phyloP scores from a whole-genome alignment of 495 filamentous ascomycete genomes.

The Choiromyces venosus region DNA sequence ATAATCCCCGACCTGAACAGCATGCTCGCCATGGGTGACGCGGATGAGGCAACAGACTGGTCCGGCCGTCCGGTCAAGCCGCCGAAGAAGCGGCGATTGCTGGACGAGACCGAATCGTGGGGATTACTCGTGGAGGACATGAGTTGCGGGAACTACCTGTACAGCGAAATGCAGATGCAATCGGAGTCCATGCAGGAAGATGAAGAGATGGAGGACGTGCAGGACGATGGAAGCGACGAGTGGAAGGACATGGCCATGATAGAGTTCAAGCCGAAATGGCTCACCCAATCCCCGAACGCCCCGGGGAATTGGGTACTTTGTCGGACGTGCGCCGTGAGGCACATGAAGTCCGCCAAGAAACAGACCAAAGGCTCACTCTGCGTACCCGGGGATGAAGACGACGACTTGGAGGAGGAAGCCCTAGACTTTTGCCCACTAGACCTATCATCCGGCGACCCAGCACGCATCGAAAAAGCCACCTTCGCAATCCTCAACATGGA shows the following conservation, averaged over 20 bases:
- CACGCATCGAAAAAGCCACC: slow-evolving; percentile 36
- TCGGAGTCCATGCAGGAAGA: slow-evolving; percentile 7
- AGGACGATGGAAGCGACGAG: slow-evolving; percentile 32
- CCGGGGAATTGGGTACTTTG: slow-evolving; percentile 64
- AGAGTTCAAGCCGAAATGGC: slow-evolving; percentile 95
- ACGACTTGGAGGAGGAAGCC: slow-evolving; percentile 30
- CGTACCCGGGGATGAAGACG: slow-evolving; percentile 5
- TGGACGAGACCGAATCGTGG: slow-evolving; percentile 38
- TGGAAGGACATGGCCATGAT: slow-evolving; percentile 47
- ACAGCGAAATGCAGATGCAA: slow-evolving; percentile 12
- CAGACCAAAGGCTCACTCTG: slow-evolving; percentile 1
- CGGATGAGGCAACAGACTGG: slow-evolving; percentile 30
- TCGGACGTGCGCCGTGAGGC: slow-evolving; percentile 72
- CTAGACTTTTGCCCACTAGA: slow-evolving; percentile 55
- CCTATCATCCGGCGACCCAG: slow-evolving; percentile 48
- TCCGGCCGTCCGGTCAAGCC: slow-evolving; percentile 34
- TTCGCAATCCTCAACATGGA: slow-evolving; percentile 40
- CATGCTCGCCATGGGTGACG: slow-evolving; percentile 15
- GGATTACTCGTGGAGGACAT: slow-evolving; percentile 41
- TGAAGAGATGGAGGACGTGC: slow-evolving; percentile 21
- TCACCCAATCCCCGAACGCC: slow-evolving; percentile 74
- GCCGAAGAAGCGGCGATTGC: slow-evolving; percentile 23
- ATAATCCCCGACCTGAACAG: slow-evolving; percentile 34
- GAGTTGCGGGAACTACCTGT: slow-evolving; percentile 41
- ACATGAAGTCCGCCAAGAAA: slow-evolving; percentile 46